Base-by-base conservation (phyloP, 768 basidiomycete genomes). In the Naganishia antarctica region DNA sequence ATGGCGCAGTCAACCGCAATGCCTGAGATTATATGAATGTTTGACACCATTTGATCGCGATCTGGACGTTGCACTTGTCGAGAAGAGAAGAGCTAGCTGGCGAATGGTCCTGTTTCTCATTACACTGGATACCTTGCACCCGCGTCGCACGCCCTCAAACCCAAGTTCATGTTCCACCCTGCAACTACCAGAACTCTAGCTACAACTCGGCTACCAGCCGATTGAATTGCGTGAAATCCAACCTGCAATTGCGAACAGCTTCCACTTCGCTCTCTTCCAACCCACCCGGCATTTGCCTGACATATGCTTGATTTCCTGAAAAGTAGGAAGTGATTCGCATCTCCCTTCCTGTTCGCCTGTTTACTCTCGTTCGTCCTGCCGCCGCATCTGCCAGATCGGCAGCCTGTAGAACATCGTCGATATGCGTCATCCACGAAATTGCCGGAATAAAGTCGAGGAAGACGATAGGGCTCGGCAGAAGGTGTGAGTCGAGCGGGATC, bases 391-490 rank as follows among this genome's bases (percentile, higher is more conserved):
- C 70, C 7, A 68, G 64, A 29, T 71, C 76, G 43, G 66, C 75
- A 45, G 50, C 64, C 62, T 71, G 64, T 13, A 69, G 57, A 69
- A 63, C 76, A 66, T 91, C 89, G 68, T 94, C 91, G 40, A 78
- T 81, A 28, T 64, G 76, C 43, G 88, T 84, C 74, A 93, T 87
- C 65, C 78, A 71, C 64, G 86, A 80, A 51, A 90, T 79, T 77
- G 82, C 83, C 32, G 90, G 87, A 69, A 84, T 78, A 76, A 89
- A 88, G 50, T 93, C 88, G 71, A 86, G 74, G 70, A 83, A 81
- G 64, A 87, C 76, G 41, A 78, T 77, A 21, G 72, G 71, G 50
- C 82, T 79, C 13, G 82, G 81, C 71, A 83, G 78, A 45, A 80
- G 65, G 60, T 82, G 78, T 29, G 77, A 73, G 21, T 79, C 74